A percentile compares a stretch with the other conserved stretches of the same genome.
Evolutionary conservation across 1,284 basidiomycete genomes (phyloP).

Genomic region (Coniferiporia weirii): DNA sequence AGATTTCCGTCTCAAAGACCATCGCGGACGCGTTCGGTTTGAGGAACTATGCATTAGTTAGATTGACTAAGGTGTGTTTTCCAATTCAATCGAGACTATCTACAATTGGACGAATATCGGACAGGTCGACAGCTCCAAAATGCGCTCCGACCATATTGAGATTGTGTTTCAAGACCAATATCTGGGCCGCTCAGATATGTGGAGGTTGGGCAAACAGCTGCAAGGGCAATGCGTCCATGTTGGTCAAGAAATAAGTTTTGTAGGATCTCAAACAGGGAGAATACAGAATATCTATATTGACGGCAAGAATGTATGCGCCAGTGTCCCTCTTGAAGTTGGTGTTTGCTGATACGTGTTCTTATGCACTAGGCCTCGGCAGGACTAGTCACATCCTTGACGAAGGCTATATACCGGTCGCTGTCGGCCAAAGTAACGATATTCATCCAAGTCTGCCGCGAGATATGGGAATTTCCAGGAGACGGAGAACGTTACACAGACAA

Average conservation of each 20-base stretch:
- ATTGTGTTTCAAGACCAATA: conserved; percentile 91
- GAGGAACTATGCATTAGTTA: conserved; percentile 66
- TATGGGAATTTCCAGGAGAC: conserved; percentile 97
- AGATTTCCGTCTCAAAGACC: conserved; percentile 71
- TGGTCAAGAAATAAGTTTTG: conserved; percentile 74
- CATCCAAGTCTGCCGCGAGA: conserved; percentile 92
- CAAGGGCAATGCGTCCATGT: conserved; percentile 43
- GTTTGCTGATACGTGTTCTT: conserved; percentile 8
- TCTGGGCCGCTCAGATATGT: conserved; percentile 90
- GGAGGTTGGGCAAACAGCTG: conserved; percentile 75
- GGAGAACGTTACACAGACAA: conserved; percentile 97
- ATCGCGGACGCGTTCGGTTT: conserved; percentile 66
- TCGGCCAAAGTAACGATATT: conserved; percentile 92
- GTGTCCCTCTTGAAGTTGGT: conserved; percentile 1
- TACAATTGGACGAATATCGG: neutral
- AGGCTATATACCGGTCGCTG: conserved; percentile 84
- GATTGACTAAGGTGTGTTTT: conserved; percentile 53
- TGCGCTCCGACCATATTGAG: conserved; percentile 79
- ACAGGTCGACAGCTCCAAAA: conserved; percentile 62
- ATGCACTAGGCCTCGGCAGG: conserved; percentile 66
- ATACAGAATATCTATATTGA: conserved; percentile 72
- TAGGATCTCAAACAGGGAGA: conserved; percentile 74
- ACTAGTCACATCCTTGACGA: conserved; percentile 79
- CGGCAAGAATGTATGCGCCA: conserved; percentile 49
- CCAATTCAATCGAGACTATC: conserved; percentile 13